Evolutionary conservation across 2,329 filamentous ascomycete species (phyloP), one percentile per base, ranked within the genome.

Genomic region (Colletotrichum sp.): DNA sequence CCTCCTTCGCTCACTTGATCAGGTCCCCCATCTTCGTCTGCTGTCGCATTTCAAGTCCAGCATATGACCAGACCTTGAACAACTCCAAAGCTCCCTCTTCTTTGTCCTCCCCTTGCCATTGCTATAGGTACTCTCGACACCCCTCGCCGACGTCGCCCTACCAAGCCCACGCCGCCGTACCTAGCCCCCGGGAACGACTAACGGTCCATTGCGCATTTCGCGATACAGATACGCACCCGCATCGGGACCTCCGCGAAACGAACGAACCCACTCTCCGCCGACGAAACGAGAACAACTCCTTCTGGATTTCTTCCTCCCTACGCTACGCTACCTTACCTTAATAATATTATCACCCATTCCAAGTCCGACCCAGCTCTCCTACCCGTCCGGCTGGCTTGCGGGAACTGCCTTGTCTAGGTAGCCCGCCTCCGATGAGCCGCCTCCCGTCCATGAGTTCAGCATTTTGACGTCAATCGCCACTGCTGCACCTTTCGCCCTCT

Each of bases 231-330:
- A 52, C 43, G 43, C 43, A 52, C 43, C 43, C 43, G 16, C 43
- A 52, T 52, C 43, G 43, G 43, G 43, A 21, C 43, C 43, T 52
- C 65, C 30, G 34, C 72, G 48, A 55, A 57, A 61, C 32, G 64
- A 66, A 39, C 39, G 63, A 75, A 72, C 24, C 64, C 73, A 73
- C 73, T 75, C 43, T 75, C 24, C 64, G 60, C 68, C 63, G 69
- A 18, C 34, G 34, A 57, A 34, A 32, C 26, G 48, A 67, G 24
- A 12, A 28, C 55, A 36, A 24, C 32, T 16, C 52, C 63, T 43
- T 48, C 43, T 48, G 21, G 60, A 55, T 66, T 52, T 57, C 74
- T 61, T 48, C 59, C 69, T 68, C 60, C 61, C 14, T 64, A 65
- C 68, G 59, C 14, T 64, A 65, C 68, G 59, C 66, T 73, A 55